Base-by-base conservation (phyloP, 371 early-diverging fungal species). In the Lichtheimia hyalospora region DNA sequence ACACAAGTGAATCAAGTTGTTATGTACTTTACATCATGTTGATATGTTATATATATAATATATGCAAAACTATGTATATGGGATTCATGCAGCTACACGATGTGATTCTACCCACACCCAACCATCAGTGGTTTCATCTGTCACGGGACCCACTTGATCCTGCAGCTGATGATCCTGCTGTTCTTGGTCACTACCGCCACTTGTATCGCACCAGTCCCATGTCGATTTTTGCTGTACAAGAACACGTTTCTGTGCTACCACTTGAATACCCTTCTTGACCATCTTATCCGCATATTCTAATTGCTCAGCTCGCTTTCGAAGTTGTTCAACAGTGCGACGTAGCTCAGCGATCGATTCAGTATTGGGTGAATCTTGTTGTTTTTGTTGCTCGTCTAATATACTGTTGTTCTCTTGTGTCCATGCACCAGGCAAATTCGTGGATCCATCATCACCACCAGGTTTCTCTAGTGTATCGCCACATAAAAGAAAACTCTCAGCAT, bases 201-300 rank as follows among this genome's bases (percentile, higher is more conserved):
- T 28, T 49, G 28, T 28, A 28, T 53, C 61, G 34, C 67, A 67
- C 67, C 67, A 67, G 28, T 62, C 67, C 67, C 67, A 67, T 54
- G 58, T 49, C 6, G 67, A 67, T 52, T 61, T 59, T 44, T 63
- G 62, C 41, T 69, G 62, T 25, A 67, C 71, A 16, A 67, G 28
- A n/a, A 64, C 21, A 27, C 77, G 57, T 57, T 77, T 77, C 23
- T 59, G 61, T n/a, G 71, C 68, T 1, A 79, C 74, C 13, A 71
- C 58, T 24, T 73, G 62, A 48, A 79, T 74, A 13, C 71, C 73
- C 51, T 71, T 71, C 52, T 75, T 75, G 13, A 79, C 69, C n/a
- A 75, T 60, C n/a, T 69, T 44, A 49, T 79, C 71, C 3, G 79
- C 71, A 58, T 73, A 59, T 49, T 79, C 75, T 25, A 79, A 28